Evolutionary conservation across 148 eudicot species (phyloP).

Genomic region (Spergularia marina): DNA sequence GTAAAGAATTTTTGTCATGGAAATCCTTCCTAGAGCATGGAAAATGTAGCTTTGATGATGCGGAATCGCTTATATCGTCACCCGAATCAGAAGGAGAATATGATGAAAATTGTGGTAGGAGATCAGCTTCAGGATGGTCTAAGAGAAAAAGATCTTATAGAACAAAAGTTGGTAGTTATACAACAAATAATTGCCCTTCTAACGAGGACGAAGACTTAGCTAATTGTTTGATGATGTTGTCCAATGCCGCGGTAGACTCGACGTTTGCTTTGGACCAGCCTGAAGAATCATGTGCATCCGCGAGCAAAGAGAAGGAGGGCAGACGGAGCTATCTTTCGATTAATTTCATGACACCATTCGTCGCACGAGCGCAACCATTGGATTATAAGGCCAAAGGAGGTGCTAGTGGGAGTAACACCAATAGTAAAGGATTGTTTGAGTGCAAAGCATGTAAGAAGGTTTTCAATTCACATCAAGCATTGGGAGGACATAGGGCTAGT

Average conservation of each 20-base stretch:
- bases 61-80: constrained; percentile 50
- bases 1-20: constrained; percentile 74
- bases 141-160: constrained; percentile 71
- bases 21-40: constrained; percentile 86
- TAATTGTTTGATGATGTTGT: constrained; percentile 51
- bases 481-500: constrained; percentile 80
- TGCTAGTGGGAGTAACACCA: constrained; percentile 20
- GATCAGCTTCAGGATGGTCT: constrained; percentile 48
- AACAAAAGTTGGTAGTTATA: constrained; percentile 43
- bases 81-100: constrained; percentile 47
- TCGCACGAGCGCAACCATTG: not conserved
- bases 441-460: constrained; percentile 68
- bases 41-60: constrained; percentile 63
- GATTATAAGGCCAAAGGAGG: constrained; percentile 32
- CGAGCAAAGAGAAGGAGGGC: constrained; percentile 29
- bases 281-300: constrained; percentile 33
- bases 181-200: constrained; percentile 28
- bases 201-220: constrained; percentile 63
- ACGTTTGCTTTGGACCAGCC: constrained; percentile 12
- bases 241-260: constrained; percentile 35
- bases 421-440: constrained; percentile 44
- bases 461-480: constrained; percentile 65
- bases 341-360: constrained; percentile 14
- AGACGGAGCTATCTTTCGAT: constrained; percentile 1
- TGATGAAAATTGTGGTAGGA: constrained; percentile 23